These are phyloP conservation scores for Warburgia ugandensis DNA, from an alignment of 164 flowering plant species.

Conservation along the genomic window DNA sequence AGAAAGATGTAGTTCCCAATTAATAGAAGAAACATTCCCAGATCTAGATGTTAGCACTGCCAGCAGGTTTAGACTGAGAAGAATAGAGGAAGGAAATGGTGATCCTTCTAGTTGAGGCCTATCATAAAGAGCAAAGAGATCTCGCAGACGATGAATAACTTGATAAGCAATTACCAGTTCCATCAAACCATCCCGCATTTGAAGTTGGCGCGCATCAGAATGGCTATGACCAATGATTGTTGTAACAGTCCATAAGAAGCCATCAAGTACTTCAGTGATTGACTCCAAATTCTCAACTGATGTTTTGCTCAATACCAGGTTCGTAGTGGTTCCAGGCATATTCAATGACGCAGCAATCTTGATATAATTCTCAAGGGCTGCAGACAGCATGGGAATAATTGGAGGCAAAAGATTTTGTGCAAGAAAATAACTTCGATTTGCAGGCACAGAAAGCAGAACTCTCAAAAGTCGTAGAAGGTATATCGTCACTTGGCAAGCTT, in stretches of 20 bases:
- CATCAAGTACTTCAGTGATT: constrained; percentile 69
- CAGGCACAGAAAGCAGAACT: constrained; percentile 53
- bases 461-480: constrained; percentile 66
- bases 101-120: constrained; percentile 94
- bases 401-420: constrained; percentile 90
- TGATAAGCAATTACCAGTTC: constrained; percentile 82
- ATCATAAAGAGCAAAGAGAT: constrained; percentile 89
- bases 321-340: constrained; percentile 29
- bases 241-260: constrained; percentile 62
- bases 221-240: constrained; percentile 52
- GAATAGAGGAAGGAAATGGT: constrained; percentile 80
- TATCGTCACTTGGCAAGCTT: constrained; percentile 80
- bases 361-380: constrained; percentile 86
- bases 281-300: constrained; percentile 62
- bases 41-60: constrained; percentile 59
- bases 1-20: constrained; percentile 47
- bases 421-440: constrained; percentile 79
- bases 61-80: constrained; percentile 64
- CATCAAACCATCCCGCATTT: constrained; percentile 78
- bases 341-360: constrained; percentile 75
- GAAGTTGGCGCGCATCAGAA: constrained; percentile 58
- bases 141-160: constrained; percentile 74
- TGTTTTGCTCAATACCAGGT: constrained; percentile 32
- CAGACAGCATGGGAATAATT: constrained; percentile 80
- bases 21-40: constrained; percentile 34